A percentile compares a stretch with the other conserved stretches of the same genome.
Conservation (phyloP, 1,284 basidiomycete species). For the Kwoniella shivajii region DNA sequence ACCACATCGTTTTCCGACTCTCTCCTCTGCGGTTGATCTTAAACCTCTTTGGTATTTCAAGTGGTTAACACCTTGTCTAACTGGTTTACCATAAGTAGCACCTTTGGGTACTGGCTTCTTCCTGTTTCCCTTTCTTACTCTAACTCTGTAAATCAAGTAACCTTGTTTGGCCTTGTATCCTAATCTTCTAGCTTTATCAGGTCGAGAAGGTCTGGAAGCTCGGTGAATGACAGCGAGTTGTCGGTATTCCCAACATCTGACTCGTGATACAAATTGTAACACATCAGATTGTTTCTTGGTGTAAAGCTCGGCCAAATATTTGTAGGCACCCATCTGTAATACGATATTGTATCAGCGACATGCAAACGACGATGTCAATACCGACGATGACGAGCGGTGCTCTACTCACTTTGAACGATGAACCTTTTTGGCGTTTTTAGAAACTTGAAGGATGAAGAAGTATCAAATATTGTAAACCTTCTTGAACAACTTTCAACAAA, state of each 20-base stretch:
- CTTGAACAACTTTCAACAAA: background rate
- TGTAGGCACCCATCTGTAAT: constrained; percentile 68
- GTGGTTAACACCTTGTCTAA: constrained; percentile 99
- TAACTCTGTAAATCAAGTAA: constrained; percentile 96
- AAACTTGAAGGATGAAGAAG: constrained; percentile 17
- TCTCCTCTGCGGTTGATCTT: constrained; percentile 94
- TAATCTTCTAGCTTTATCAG: constrained; percentile 97
- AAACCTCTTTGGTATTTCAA: constrained; percentile 97
- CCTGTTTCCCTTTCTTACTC: constrained; percentile 97
- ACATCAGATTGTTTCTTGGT: constrained; percentile 67
- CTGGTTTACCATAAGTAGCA: constrained; percentile 98
- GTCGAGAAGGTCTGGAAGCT: constrained; percentile 94
- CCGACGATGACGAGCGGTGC: background rate
- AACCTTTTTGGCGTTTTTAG: constrained; percentile 12
- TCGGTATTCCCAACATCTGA: constrained; percentile 99
- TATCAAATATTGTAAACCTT: background rate
- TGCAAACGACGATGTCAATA: background rate
- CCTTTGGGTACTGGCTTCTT: constrained; percentile 99
- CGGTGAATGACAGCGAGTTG: constrained; percentile 98
- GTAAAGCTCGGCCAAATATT: constrained; percentile 90
- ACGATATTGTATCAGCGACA: background rate
- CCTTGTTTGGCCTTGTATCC: constrained; percentile 99
- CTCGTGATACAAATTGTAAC: constrained; percentile 96
- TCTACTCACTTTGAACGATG: constrained; percentile 14
- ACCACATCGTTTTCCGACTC: constrained; percentile 93